Conservation (phyloP, 257 asterid species). For the Ophiorrhiza pumila region DNA sequence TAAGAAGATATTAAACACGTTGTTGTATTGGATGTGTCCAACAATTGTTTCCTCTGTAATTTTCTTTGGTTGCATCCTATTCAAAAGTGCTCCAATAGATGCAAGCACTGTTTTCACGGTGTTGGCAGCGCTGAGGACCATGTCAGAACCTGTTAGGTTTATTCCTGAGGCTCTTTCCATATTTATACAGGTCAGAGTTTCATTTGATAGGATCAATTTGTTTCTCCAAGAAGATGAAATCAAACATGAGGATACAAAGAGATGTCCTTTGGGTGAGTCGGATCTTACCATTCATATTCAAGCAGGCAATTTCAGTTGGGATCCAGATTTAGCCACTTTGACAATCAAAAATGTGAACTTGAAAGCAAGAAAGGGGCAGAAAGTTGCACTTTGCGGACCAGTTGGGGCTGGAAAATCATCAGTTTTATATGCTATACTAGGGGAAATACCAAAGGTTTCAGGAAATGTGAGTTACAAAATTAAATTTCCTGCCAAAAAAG, state of each 20-base stretch:
- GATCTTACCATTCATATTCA: slow-evolving; percentile 27
- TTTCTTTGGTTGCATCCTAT: slow-evolving; percentile 51
- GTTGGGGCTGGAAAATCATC: slow-evolving; percentile 86
- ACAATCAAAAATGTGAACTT: slow-evolving; percentile 33
- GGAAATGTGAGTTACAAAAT: slow-evolving; percentile 49
- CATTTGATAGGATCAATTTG: slow-evolving; percentile 54
- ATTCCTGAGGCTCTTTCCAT: slow-evolving; percentile 60
- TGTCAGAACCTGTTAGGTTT: slow-evolving; percentile 62
- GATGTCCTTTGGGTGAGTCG: slow-evolving; percentile 9
- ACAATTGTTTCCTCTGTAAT: slow-evolving; percentile 57
- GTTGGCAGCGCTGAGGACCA: slow-evolving; percentile 58
- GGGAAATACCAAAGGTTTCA: slow-evolving; percentile 60
- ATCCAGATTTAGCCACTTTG: slow-evolving; percentile 31
- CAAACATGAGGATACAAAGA: slow-evolving; percentile 23
- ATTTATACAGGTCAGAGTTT: slow-evolving; percentile 65
- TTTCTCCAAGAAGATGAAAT: slow-evolving; percentile 70
- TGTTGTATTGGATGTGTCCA: slow-evolving; percentile 69
- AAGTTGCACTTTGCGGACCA: slow-evolving; percentile 68
- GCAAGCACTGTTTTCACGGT: slow-evolving; percentile 66
- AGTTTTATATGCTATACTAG: slow-evolving; percentile 55
- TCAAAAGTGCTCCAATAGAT: slow-evolving; percentile 51
- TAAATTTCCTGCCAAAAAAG: no score
- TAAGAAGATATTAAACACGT: slow-evolving; percentile 32
- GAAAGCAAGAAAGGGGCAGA: slow-evolving; percentile 44
- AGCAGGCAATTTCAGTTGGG: slow-evolving; percentile 61